A percentile compares a stretch with the other conserved stretches of the same genome.
These are phyloP conservation scores for Kurtzmaniella quercitrusa DNA, from an alignment of 1,139 yeast genomes.

Conservation along the genomic window DNA sequence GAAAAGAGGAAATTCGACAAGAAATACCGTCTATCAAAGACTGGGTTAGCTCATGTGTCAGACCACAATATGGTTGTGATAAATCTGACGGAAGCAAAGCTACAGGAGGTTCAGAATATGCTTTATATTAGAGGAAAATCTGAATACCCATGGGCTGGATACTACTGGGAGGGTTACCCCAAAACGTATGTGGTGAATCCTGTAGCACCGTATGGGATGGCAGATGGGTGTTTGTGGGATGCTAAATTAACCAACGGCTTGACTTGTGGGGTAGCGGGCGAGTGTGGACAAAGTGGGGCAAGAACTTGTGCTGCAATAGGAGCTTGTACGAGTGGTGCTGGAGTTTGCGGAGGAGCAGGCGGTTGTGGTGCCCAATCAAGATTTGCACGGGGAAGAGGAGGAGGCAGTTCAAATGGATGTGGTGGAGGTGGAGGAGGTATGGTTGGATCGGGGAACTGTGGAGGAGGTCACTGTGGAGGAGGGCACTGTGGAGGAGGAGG, in stretches of 20 bases:
- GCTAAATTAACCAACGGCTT: neutral
- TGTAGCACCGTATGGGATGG: neutral
- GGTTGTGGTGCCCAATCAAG: neutral
- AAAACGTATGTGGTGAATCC: neutral
- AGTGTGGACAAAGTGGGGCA: neutral
- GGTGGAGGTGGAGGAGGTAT: neutral
- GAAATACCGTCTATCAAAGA: neutral
- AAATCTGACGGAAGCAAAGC: neutral
- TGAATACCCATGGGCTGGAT: neutral
- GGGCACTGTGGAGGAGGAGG: neutral
- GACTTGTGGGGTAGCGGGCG: neutral
- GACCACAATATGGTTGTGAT: slow-evolving; percentile 3
- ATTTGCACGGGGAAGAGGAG: neutral
- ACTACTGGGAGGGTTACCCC: neutral
- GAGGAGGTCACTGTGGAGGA: neutral
- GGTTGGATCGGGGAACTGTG: neutral
- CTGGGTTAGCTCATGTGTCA: slow-evolving; percentile 6
- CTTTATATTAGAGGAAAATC: neutral
- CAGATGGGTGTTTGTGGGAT: neutral
- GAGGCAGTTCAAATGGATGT: neutral
- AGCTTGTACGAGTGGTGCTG: slow-evolving; percentile 10
- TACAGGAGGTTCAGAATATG: neutral
- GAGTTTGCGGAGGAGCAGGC: neutral
- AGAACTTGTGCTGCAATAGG: neutral
- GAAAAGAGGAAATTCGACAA: neutral